Conservation (phyloP, 2,329 filamentous ascomycete genomes). For the Penicillium italicum region DNA sequence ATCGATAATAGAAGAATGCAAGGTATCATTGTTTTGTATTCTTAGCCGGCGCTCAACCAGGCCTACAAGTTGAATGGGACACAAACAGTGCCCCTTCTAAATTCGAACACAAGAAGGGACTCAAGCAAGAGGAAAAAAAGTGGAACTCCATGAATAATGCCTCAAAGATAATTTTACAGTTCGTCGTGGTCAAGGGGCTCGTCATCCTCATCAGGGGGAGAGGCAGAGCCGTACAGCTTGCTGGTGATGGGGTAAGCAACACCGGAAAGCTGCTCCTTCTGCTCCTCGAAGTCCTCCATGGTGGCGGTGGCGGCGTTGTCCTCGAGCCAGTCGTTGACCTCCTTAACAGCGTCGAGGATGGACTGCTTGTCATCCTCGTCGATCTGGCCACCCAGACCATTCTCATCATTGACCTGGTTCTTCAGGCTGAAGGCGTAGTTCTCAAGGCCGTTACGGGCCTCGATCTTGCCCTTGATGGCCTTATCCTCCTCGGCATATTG, state of each 20-base stretch:
- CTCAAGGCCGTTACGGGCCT: constrained; percentile 93
- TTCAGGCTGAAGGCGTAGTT: constrained; percentile 99
- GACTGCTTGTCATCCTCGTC: constrained; percentile 98
- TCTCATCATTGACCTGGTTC: constrained; percentile 97
- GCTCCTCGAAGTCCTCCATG: constrained; percentile 96
- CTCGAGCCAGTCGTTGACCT: constrained; percentile 93
- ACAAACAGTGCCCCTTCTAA: constrained; percentile 11
- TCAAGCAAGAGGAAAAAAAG: constrained; percentile 25
- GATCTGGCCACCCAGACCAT: constrained; percentile 97
- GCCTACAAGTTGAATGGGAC: constrained; percentile 1
- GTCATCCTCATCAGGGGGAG: constrained; percentile 65
- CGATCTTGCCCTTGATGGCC: constrained; percentile 93
- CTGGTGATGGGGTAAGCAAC: constrained; percentile 98
- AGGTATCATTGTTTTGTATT: constrained; percentile 27
- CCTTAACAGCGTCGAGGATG: constrained; percentile 93
- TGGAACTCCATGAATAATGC: constrained; percentile 37
- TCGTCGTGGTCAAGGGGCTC: constrained; percentile 70
- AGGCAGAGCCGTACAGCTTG: constrained; percentile 79
- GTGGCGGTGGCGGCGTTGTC: constrained; percentile 83
- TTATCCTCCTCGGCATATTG: constrained; percentile 99
- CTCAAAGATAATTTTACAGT: constrained; percentile 58
- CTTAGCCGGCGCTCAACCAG: not conserved
- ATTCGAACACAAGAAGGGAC: constrained; percentile 19
- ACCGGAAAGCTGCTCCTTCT: constrained; percentile 97
- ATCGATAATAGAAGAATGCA: not conserved